Evolutionary conservation across 1,139 yeast genomes (phyloP), one percentile per base, ranked within the genome.

Genomic region (Schizosaccharomyces versatilis): DNA sequence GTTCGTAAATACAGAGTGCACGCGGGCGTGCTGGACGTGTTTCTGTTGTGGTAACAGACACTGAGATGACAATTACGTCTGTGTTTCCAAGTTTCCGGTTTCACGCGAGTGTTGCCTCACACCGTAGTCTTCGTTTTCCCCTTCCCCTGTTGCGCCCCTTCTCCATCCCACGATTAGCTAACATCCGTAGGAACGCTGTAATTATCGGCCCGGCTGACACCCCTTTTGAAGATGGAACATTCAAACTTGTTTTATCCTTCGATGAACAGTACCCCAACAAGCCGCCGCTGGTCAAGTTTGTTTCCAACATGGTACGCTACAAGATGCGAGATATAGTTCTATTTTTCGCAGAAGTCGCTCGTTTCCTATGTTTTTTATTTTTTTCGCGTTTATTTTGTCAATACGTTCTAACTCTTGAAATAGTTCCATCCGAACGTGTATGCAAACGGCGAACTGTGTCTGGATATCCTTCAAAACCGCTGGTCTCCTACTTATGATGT

Each of bases 401-500:
- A 10, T 12, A 10, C 19, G 36, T 17, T 40, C 3, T 24, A 6
- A 8, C 17, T 36, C 5, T 12, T 12, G 14, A n/a, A 24, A 5
- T 47, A 56, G 40, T 90, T 93, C 68, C 99, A 90, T 66, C 99
- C 98, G 7, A 90, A 90, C 66, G 97, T 90, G 7, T 90, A 90
- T 65, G 95, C 95, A 24, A 77, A 81, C 52, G 98, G 99, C 40
- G 98, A 90, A 65, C 77, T 90, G 60, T 90, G 99, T 70, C 75
- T 90, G 60, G 99, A 93, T 69, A 90, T 90, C 61, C 73, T 90
- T 61, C 98, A 90, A 65, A 93, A 90, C 70, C 75, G 97, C 65
- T 90, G 99, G 99, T 83, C 95, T 24, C 99, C 99, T 14, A 93
- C 98, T 0, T 93, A 90, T 65, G 98, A 93, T 65, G 99, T 90